These are phyloP conservation scores for Phymatotrichopsis omnivora DNA, from an alignment of 2,329 filamentous ascomycete species.

Conservation along the genomic window DNA sequence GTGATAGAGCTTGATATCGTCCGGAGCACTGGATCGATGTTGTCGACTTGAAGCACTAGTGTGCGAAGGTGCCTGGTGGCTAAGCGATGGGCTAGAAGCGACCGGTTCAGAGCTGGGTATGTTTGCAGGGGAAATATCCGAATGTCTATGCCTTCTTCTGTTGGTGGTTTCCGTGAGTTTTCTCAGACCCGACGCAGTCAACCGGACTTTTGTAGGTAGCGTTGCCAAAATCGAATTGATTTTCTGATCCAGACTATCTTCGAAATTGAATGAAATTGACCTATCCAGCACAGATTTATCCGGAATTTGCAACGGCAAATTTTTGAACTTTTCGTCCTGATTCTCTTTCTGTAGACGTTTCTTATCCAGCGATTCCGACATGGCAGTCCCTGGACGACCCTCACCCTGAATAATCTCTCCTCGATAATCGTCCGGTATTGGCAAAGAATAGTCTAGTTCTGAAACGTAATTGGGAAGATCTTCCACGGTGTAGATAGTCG, in stretches of 20 bases:
- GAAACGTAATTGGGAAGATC: no score
- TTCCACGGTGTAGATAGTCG: no score
- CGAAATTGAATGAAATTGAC: no score
- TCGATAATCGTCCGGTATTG: no score
- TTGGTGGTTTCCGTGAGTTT: conserved; percentile 8
- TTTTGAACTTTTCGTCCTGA: neutral
- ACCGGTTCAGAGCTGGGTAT: conserved; percentile 12
- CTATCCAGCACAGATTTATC: no score
- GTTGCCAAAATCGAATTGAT: conserved; percentile 25
- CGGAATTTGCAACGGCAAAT: conserved; percentile 15
- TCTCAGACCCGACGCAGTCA: conserved; percentile 14
- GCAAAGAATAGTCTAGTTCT: no score
- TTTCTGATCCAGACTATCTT: conserved; percentile 23
- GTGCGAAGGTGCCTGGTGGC: neutral
- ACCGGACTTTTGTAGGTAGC: conserved; percentile 18
- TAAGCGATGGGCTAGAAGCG: neutral
- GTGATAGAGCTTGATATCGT: conserved; percentile 83
- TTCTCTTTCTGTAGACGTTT: conserved; percentile 2
- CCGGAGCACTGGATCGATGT: neutral
- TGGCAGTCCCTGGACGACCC: no score
- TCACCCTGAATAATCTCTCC: no score
- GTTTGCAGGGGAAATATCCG: neutral
- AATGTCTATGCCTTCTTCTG: neutral
- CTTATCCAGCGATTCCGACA: neutral
- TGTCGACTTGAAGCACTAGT: neutral